phyloP scores from a whole-genome alignment of 345 rosid genomes.

The Linum usitatissimum region DNA sequence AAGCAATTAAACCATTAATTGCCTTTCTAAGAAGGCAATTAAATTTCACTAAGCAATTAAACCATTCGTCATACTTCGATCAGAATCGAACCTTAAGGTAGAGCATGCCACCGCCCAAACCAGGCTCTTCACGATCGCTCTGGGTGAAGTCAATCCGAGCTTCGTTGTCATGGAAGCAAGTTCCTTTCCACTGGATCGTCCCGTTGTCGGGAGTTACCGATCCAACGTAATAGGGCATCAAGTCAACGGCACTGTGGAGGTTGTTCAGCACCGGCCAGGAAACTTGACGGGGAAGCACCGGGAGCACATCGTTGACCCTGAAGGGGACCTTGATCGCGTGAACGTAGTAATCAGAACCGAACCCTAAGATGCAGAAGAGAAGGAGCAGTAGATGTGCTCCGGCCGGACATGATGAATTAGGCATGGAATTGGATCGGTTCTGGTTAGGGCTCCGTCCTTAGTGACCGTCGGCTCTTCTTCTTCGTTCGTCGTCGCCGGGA shows the following conservation, averaged over 20 bases:
- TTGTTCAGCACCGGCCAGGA: conserved; percentile 89
- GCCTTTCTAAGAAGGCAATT: background rate
- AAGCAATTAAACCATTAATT: background rate
- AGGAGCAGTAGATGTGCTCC: background rate
- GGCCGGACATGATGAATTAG: background rate
- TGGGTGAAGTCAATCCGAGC: conserved; percentile 58
- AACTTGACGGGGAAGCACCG: conserved; percentile 70
- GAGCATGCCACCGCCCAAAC: conserved; percentile 78
- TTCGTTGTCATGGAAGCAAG: conserved; percentile 78
- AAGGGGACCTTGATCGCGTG: conserved; percentile 61
- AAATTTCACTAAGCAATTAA: background rate
- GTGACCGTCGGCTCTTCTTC: background rate
- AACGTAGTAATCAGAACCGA: conserved; percentile 4
- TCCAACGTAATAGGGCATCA: conserved; percentile 77
- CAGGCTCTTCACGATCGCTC: conserved; percentile 45
- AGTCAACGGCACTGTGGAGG: conserved; percentile 77
- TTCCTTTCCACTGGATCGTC: conserved; percentile 73
- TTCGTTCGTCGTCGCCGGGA: background rate
- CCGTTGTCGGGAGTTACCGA: conserved; percentile 51
- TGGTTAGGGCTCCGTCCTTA: background rate
- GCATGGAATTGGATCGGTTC: conserved; percentile 2
- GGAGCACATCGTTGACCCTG: conserved; percentile 66
- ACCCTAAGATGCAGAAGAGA: conserved; percentile 7
- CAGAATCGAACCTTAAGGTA: conserved; percentile 46
- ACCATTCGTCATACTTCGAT: background rate